Evolutionary conservation across 2,329 filamentous ascomycete genomes (phyloP), one percentile per base, ranked within the genome.

Genomic region (Cladosporium sp.): DNA sequence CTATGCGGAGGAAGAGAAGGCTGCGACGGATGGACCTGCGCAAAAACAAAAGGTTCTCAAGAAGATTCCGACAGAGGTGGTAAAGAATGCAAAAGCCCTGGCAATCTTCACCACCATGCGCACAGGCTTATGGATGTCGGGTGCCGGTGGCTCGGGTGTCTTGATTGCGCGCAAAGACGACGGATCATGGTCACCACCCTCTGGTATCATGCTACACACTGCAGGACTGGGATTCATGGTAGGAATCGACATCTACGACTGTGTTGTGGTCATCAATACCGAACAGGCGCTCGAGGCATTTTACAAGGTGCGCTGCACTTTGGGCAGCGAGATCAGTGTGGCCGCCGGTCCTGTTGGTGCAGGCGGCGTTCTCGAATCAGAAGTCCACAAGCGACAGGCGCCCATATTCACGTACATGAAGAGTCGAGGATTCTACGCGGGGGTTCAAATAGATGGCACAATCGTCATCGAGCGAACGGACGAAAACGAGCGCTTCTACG

Each of bases 21-120:
- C 43, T 11, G 64, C 69, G 17, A 59, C 65, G 32, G 73, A 77
- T 51, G 72, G 71, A 4, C 79, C 80, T 56, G 74, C 80, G 68
- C 76, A 78, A 53, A 84, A 80, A 62, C 83, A 85, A 58, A 76
- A 72, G 58, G 78, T 85, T 42, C 64, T 88, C 45, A 89, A 92
- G 70, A 93, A 90, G 72, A 96, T 97, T 22, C 92, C 92, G 0
- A 75, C 84, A 52, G 80, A 73, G 63, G 89, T 96, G 51, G 89
- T 97, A 60, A 83, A 88, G 64, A 88, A 93, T 70, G 90, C 91
- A 22, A 89, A 92, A 59, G 92, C 89, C 9, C 79, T 97, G 52
- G 91, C 89, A 49, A 88, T 97, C 59, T 96, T 96, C 73, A 96
- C 91, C 1, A 95, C 89, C 24, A 95, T 96, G 89, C 85, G 92